Base-by-base conservation (phyloP, 2,329 filamentous ascomycete genomes). In the Aspergillus fructus region DNA sequence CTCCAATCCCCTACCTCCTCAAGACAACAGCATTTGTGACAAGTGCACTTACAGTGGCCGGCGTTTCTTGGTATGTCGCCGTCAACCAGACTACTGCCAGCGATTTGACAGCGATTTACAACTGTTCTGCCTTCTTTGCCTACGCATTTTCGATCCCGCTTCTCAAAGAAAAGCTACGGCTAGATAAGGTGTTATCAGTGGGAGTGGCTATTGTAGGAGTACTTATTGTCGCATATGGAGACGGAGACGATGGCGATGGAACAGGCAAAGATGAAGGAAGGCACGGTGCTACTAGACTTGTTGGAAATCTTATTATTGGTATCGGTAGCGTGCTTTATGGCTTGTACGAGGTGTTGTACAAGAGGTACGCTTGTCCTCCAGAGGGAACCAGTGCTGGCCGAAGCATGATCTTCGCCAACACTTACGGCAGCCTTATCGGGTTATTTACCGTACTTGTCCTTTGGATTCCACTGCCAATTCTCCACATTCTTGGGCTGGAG, bases 91-190 rank as follows among this genome's bases (percentile, higher is more conserved):
- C 94, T 1, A 96, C 90, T 3, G 89, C 94, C 3, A 92, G 89
- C 64, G 94, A 99, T 74, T 78, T 99, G 66, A 99, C 94, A 0
- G 94, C 94, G 53, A 99, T 99, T 67, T 99, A 99, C 83, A 99
- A 99, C 78, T 99, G 94, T 81, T 96, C 91, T 53, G 93, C 94
- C 58, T 99, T 99, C 77, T 99, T 99, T 74, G 94, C 94, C 49
- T 99, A 99, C 71, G 93, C 91, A 12, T 99, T 99, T 72, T 96
- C 90, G 46, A 92, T 99, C 45, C 92, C 93, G 1, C 77, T 99
- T 17, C 81, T 99, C 2, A 87, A 90, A 56, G 94, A 99, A 74
- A 91, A 89, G 64, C 77, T 97, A 12, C 87, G 91, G 21, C 77
- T 88, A 39, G 91, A 91, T 76, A 99, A 99, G 79, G 87, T 92